A percentile compares a stretch with the other conserved stretches of the same genome.
Evolutionary conservation across 768 basidiomycete species (phyloP).

Genomic region (Pleurotus tuber-regium): DNA sequence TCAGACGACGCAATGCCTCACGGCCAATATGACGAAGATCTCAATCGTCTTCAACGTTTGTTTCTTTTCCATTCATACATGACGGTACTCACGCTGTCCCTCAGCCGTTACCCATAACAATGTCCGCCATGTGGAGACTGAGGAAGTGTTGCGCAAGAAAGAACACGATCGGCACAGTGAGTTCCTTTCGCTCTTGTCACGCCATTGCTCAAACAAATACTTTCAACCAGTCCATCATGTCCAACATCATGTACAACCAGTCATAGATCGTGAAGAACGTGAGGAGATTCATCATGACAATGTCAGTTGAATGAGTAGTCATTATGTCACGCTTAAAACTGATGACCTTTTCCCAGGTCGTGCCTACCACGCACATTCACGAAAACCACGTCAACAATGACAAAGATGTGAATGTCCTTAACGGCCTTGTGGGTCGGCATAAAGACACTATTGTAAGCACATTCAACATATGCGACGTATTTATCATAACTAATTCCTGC

Average conservation of each 20-base stretch:
- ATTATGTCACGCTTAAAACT: neutral
- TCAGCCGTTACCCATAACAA: conserved; percentile 27
- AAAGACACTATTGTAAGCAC: conserved; percentile 23
- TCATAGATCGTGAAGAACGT: conserved; percentile 23
- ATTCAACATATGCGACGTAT: neutral
- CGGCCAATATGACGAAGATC: too few species aligned
- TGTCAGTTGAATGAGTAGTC: conserved; percentile 15
- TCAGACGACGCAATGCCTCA: too few species aligned
- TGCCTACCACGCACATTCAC: conserved; percentile 24
- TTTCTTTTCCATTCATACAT: too few species aligned
- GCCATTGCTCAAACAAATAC: too few species aligned
- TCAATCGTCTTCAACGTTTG: too few species aligned
- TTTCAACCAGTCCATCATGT: conserved; percentile 39
- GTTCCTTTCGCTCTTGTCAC: too few species aligned
- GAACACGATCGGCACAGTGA: conserved; percentile 33
- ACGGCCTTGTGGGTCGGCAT: conserved; percentile 25
- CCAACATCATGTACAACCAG: conserved; percentile 35
- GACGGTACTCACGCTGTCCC: neutral
- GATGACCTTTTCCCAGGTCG: conserved; percentile 17
- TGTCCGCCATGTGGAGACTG: conserved; percentile 26
- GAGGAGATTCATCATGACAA: conserved; percentile 24
- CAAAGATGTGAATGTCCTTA: conserved; percentile 26
- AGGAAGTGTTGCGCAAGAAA: conserved; percentile 28
- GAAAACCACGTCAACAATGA: conserved; percentile 27
- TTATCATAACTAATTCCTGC: too few species aligned